Evolutionary conservation across 169 alveolate species (phyloP).

Genomic region (Cryptosporidium felis): DNA sequence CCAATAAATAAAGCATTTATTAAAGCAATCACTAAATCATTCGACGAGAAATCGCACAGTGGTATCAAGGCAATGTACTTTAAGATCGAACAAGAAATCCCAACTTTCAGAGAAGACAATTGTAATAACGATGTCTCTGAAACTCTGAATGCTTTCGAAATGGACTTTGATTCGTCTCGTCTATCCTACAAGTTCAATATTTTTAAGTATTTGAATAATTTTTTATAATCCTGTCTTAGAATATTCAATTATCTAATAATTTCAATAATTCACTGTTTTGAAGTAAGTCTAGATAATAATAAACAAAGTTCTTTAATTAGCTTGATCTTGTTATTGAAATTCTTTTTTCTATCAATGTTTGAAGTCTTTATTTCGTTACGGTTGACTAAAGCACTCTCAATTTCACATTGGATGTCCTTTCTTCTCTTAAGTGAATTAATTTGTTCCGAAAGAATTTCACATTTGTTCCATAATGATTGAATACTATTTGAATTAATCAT

Average conservation of each 20-base stretch:
- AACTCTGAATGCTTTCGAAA: too few species aligned
- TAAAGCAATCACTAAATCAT: background rate
- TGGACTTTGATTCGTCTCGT: too few species aligned
- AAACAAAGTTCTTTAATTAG: background rate
- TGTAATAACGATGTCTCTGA: too few species aligned
- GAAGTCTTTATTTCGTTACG: background rate
- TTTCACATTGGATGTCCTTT: conserved; percentile 11
- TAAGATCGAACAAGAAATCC: background rate
- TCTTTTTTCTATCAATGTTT: background rate
- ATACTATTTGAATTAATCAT: background rate
- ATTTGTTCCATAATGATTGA: conserved; percentile 32
- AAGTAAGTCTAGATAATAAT: background rate
- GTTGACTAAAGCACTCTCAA: background rate
- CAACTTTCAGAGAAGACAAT: background rate
- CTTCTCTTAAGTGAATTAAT: background rate
- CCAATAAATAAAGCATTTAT: background rate
- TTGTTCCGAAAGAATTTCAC: conserved; percentile 36
- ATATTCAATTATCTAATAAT: too few species aligned
- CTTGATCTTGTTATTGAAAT: background rate
- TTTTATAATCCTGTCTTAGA: too few species aligned
- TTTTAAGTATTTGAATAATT: too few species aligned
- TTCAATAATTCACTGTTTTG: background rate
- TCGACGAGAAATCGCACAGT: conserved; percentile 7
- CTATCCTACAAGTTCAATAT: too few species aligned
- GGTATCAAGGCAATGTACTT: conserved; percentile 26